A percentile compares a stretch with the other conserved stretches of the same genome.
phyloP scores from a whole-genome alignment of 441 rosid genomes.

The Erodium chrysanthum region DNA sequence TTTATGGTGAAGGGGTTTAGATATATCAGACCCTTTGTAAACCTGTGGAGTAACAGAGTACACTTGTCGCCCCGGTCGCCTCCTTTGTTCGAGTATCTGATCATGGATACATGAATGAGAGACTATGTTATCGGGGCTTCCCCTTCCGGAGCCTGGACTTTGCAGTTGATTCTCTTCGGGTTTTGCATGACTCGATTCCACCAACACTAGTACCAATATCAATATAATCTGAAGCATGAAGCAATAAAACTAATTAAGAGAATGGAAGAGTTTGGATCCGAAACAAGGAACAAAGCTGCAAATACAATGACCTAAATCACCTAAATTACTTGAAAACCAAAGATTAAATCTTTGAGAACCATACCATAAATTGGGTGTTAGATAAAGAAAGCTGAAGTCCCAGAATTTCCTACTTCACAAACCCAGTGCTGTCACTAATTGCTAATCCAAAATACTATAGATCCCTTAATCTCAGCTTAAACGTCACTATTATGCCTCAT shows the following conservation, averaged over 20 bases:
- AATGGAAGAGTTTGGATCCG: neutral
- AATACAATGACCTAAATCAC: neutral
- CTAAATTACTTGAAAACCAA: conserved; percentile 20
- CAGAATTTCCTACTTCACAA: conserved; percentile 8
- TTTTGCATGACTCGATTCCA: conserved; percentile 35
- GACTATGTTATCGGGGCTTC: conserved; percentile 30
- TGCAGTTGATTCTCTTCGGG: conserved; percentile 28
- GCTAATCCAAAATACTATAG: neutral
- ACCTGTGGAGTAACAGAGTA: conserved; percentile 85
- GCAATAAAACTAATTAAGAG: conserved; percentile 7
- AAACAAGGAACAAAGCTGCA: neutral
- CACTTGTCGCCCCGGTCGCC: conserved; percentile 71
- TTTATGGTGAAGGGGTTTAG: conserved; percentile 33
- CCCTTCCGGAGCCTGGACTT: conserved; percentile 35
- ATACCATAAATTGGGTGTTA: conserved; percentile 20
- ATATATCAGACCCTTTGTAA: conserved; percentile 41
- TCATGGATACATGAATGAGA: conserved; percentile 95
- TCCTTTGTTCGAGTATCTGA: conserved; percentile 80
- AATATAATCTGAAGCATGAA: conserved; percentile 45
- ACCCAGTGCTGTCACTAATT: neutral
- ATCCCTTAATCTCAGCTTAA: conserved; percentile 12
- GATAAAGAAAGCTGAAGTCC: neutral
- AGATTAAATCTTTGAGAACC: conserved; percentile 11
- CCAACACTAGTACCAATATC: conserved; percentile 32
- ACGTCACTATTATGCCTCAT: neutral